Base-by-base conservation (phyloP, 208 protist species). In the Acanthamoeba lenticulata region DNA sequence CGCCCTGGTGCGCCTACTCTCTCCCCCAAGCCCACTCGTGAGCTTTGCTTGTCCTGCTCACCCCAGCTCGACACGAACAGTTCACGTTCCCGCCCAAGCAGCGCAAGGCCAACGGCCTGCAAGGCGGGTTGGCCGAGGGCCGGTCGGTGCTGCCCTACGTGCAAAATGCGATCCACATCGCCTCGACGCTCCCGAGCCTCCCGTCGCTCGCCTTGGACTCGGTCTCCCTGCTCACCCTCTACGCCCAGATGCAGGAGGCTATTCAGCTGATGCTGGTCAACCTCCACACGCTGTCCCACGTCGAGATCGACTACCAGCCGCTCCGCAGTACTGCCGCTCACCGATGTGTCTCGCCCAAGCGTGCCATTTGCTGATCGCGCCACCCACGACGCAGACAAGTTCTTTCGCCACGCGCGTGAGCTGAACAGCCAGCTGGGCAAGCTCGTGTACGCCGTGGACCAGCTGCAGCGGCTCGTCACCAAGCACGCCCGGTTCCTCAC, bases 181-280 rank as follows among this genome's bases (percentile, higher is more conserved):
- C 72, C 2, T 83, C 72, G 13, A 36, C 72, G 1, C 38, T 83
- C 19, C 72, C 72, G 38, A 52, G 38, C 2, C 40, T 83, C 2
- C 72, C 72, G 38, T 52, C 72, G 42, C 38, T 83, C 1, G 72
- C 72, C 42, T 1, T 83, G 38, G 40, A 83, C 72, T 83, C 72
- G 2, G 72, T 19, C 11, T 15, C 38, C 24, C 40, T 83, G 1
- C 1, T 38, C 34, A 34, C 38, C 1, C 38, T 83, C 4, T 38
- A 83, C 42, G 34, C 72, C 19, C 72, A 83, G n/a, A 17, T 83
- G 38, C 34, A 83, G 24, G 72, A 83, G 72, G 72, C 72, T 1
- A 52, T 83, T 6, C 72, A 83, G 7, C 42, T 83, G 34, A 83
- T 49, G 34, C n/a, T 49, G 27, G 72, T 83, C 72, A 83, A 83